A percentile compares a stretch with the other conserved stretches of the same genome.
phyloP scores from a whole-genome alignment of 768 basidiomycete genomes.

The Cystobasidium tubakii region DNA sequence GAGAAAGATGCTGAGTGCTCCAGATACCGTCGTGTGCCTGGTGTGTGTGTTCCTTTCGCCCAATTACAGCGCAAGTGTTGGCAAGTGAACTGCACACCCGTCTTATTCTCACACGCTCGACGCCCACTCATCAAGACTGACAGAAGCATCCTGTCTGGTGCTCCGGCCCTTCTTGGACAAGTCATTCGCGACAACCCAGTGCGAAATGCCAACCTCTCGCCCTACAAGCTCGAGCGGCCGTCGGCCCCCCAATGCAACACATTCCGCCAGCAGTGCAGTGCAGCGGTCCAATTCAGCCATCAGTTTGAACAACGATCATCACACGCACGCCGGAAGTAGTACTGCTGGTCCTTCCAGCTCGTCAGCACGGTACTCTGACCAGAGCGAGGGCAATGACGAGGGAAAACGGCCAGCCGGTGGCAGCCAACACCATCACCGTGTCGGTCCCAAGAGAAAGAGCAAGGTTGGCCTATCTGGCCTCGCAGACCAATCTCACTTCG shows the following conservation, averaged over 20 bases:
- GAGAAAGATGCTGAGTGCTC: no score
- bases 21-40: no score
- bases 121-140: no score
- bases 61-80: no score
- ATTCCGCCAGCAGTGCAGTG: not conserved
- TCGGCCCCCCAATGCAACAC: conserved; percentile 1
- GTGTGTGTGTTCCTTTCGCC: no score
- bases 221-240: not conserved
- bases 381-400: conserved; percentile 15
- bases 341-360: not conserved
- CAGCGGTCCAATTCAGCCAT: not conserved
- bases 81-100: no score
- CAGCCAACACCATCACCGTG: not conserved
- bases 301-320: not conserved
- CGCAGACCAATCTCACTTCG: conserved; percentile 5
- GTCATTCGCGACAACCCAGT: not conserved
- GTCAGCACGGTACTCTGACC: not conserved
- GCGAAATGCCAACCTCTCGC: conserved; percentile 7
- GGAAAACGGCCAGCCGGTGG: not conserved
- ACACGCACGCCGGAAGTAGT: not conserved
- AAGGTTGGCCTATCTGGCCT: conserved; percentile 15
- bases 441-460: conserved; percentile 32
- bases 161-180: not conserved
- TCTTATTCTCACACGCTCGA: no score
- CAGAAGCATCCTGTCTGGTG: not conserved